Base-by-base conservation (phyloP, 768 basidiomycete species). In the Dioszegia crocea region DNA sequence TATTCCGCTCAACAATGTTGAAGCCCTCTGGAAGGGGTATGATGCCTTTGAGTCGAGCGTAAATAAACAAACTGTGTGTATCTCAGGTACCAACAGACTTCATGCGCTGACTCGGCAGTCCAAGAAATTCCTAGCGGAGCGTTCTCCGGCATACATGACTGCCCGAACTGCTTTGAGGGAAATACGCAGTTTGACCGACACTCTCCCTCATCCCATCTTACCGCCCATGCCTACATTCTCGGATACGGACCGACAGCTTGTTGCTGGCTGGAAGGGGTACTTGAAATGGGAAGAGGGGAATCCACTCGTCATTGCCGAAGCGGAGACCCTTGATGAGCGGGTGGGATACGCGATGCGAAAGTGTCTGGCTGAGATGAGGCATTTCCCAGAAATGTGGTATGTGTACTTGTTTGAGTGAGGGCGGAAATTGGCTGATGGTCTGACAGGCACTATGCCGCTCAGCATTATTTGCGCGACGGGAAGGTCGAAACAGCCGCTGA, bases 271-370 rank as follows among this genome's bases (percentile, higher is more conserved):
- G 96, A 89, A 90, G 69, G 80, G 83, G 0, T 98, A 97, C 74
- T 79, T 98, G 36, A 91, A 91, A 67, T 97, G 89, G 88, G 94
- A 99, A 77, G 90, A 94, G 76, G 83, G 82, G 64, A 97, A 99
- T 71, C 94, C 92, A 0, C 82, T 97, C 52, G 90, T 91, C 76
- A 84, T 98, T 39, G 91, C 93, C 70, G 91, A 94, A 66, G 82
- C 83, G 60, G 77, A 80, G 1, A 82, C 82, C 8, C 77, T 96
- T 38, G 81, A 86, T 47, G 81, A 80, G 4, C 82, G 96, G 24
- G 81, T 98, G 11, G 85, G 86, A 68, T 84, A 86, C 44, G 88
- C 89, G 19, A 91, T 96, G 74, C 83, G 87, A 63, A 91, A 94
- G 77, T 92, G 91, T 10, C 80, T 96, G 48, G 86, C 89, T 48